Evolutionary conservation across 2,329 filamentous ascomycete genomes (phyloP).

Genomic region (Neospermospora avenae): DNA sequence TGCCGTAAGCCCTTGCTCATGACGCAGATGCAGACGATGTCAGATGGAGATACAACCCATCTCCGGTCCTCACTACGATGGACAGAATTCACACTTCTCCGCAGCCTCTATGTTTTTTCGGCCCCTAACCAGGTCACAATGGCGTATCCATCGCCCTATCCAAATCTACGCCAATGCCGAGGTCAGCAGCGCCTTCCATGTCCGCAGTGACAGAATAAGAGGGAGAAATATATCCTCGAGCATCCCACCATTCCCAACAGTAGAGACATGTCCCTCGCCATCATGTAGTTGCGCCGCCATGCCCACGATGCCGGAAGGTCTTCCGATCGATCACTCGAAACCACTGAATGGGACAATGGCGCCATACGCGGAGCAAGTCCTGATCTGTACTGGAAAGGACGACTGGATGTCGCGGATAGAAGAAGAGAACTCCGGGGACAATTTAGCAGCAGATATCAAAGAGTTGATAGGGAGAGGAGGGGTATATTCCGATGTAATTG

Average conservation of each 20-base stretch:
- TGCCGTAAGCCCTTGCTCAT: background rate
- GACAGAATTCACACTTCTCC: background rate
- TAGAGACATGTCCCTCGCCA: constrained; percentile 62
- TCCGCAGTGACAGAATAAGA: background rate
- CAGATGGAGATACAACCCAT: background rate
- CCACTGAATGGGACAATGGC: constrained; percentile 74
- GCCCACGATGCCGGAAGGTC: constrained; percentile 59
- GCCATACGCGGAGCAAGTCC: constrained; percentile 74
- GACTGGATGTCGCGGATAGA: constrained; percentile 87
- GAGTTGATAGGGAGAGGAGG: constrained; percentile 64
- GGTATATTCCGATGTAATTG: constrained; percentile 61
- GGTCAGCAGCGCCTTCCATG: background rate
- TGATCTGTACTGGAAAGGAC: constrained; percentile 75
- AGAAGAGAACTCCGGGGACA: constrained; percentile 67
- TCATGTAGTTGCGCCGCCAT: constrained; percentile 72
- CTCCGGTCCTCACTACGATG: background rate
- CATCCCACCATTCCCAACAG: constrained; percentile 28
- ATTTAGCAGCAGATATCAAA: constrained; percentile 70
- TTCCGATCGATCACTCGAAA: constrained; percentile 71
- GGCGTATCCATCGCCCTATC: constrained; percentile 7
- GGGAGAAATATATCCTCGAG: too few relatives aligned
- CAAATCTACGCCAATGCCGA: background rate
- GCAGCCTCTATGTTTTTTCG: constrained; percentile 24
- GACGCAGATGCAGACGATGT: background rate
- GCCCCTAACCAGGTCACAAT: constrained; percentile 18